A percentile compares a stretch with the other conserved stretches of the same genome.
These are phyloP conservation scores for Fraxinus baroniana DNA, from an alignment of 305 asterid species.

Conservation along the genomic window DNA sequence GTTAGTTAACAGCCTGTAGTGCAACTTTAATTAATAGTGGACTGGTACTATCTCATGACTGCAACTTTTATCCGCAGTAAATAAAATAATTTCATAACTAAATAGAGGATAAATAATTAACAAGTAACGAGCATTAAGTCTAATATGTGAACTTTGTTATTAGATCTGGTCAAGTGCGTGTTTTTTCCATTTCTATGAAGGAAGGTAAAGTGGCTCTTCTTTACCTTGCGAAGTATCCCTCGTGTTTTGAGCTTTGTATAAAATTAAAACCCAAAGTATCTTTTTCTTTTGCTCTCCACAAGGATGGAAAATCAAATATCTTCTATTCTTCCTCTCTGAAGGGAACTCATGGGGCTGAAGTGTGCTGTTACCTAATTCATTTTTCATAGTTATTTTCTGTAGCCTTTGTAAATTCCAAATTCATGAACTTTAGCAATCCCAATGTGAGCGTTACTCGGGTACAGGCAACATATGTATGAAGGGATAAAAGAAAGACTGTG, in stretches of 20 bases:
- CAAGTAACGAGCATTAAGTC: background rate
- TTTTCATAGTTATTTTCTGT: background rate
- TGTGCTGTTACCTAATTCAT: background rate
- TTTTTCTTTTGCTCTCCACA: background rate
- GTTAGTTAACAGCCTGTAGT: background rate
- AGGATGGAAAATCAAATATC: background rate
- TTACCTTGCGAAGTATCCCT: background rate
- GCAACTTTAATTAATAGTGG: background rate
- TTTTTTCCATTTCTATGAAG: background rate
- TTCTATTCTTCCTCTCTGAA: background rate
- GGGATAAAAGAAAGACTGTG: background rate
- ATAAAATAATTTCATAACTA: background rate
- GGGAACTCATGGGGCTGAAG: background rate
- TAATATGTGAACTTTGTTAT: background rate
- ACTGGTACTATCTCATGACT: background rate
- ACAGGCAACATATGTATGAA: background rate
- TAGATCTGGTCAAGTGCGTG: background rate
- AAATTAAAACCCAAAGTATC: background rate
- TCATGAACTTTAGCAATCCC: background rate
- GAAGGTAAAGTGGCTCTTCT: background rate
- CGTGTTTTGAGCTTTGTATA: background rate
- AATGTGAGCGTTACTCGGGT: background rate
- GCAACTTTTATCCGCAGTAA: constrained; percentile 13
- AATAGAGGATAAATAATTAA: background rate
- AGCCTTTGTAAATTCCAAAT: background rate